Conservation (phyloP, 441 rosid genomes). For the Syzygium malaccense region DNA sequence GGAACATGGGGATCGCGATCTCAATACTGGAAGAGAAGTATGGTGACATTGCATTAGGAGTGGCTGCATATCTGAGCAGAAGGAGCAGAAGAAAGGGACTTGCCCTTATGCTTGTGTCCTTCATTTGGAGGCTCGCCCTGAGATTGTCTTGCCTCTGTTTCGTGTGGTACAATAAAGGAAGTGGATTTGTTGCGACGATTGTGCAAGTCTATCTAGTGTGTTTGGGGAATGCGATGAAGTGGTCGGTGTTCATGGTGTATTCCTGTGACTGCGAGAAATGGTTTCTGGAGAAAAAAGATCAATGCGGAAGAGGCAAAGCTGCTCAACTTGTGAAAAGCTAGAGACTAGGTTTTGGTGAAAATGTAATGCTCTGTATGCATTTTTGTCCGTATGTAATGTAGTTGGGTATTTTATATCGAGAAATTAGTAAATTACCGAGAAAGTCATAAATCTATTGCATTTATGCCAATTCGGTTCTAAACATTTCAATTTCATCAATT, state of each 20-base stretch:
- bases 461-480: too few relatives aligned
- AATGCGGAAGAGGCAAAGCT: slow-evolving; percentile 19
- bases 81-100: slow-evolving; percentile 23
- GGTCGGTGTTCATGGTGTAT: slow-evolving; percentile 30
- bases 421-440: too few relatives aligned
- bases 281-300: slow-evolving; percentile 21
- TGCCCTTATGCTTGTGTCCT: slow-evolving; percentile 27
- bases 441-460: too few relatives aligned
- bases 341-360: background rate
- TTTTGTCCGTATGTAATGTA: background rate
- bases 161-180: background rate
- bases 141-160: slow-evolving; percentile 8
- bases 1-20: slow-evolving; percentile 37
- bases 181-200: background rate
- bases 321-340: background rate
- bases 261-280: slow-evolving; percentile 24
- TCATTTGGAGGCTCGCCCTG: slow-evolving; percentile 15
- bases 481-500: too few relatives aligned
- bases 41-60: slow-evolving; percentile 24
- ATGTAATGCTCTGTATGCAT: background rate
- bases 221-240: slow-evolving; percentile 20
- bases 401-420: background rate
- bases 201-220: slow-evolving; percentile 12
- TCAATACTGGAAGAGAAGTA: slow-evolving; percentile 24
- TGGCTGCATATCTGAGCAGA: slow-evolving; percentile 19